These are phyloP conservation scores for Metarhizium humberi DNA, from an alignment of 2,329 filamentous ascomycete species.

Conservation along the genomic window DNA sequence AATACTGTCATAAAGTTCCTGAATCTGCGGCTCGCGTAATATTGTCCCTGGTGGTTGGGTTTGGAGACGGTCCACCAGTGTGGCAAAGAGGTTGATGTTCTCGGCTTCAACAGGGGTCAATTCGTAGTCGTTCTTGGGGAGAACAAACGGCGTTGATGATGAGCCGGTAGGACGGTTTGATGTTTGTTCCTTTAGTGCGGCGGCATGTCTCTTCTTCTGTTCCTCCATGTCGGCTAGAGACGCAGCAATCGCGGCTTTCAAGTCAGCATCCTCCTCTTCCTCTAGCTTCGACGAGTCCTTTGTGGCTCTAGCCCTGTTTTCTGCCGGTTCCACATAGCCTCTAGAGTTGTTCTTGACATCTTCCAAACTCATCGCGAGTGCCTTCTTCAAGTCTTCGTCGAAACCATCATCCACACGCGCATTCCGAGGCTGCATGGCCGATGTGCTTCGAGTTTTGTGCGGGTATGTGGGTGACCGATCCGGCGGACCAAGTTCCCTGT, in stretches of 20 bases:
- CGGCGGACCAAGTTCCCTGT: conserved; percentile 30
- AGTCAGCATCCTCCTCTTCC: conserved; percentile 84
- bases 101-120: conserved; percentile 88
- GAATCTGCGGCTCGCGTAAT: conserved; percentile 91
- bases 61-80: conserved; percentile 86
- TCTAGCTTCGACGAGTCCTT: conserved; percentile 32
- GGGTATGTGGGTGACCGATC: conserved; percentile 39
- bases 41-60: conserved; percentile 95
- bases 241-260: conserved; percentile 91
- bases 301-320: conserved; percentile 24
- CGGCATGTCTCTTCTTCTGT: conserved; percentile 86
- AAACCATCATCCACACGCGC: conserved; percentile 84
- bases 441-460: conserved; percentile 56
- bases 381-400: conserved; percentile 89
- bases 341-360: conserved; percentile 71
- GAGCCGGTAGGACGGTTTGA: conserved; percentile 28
- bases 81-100: conserved; percentile 94
- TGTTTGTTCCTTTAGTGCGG: conserved; percentile 71
- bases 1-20: conserved; percentile 96
- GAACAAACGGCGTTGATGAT: conserved; percentile 38
- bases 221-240: conserved; percentile 96
- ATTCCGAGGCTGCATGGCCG: conserved; percentile 78
- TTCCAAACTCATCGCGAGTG: conserved; percentile 93
- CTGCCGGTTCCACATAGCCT: conserved; percentile 58
- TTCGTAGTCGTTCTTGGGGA: conserved; percentile 89